A percentile compares a stretch with the other conserved stretches of the same genome.
phyloP scores from a whole-genome alignment of 331 rosid species.

The Phaseolus coccineus region DNA sequence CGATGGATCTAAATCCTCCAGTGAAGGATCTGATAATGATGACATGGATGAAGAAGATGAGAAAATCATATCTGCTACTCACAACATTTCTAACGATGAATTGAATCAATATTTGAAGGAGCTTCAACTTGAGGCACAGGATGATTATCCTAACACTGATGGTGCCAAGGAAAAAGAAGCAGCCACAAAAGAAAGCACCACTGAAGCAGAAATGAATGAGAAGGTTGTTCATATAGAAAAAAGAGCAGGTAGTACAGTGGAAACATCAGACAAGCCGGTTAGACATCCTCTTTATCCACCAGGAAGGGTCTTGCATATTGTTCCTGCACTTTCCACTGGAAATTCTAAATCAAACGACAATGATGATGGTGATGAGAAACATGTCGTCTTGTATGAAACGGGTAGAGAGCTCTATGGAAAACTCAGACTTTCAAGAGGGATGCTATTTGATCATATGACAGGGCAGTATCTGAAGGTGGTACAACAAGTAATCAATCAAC shows the following conservation, averaged over 20 bases:
- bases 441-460: conserved; percentile 81
- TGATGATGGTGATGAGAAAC: background rate
- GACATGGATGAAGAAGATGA: background rate
- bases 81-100: background rate
- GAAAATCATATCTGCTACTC: background rate
- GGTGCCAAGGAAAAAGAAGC: background rate
- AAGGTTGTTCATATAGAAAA: background rate
- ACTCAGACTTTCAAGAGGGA: conserved; percentile 75
- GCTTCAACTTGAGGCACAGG: background rate
- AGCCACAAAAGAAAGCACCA: background rate
- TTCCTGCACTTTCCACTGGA: background rate
- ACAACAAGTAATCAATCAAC: conserved; percentile 59
- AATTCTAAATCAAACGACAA: too few species aligned
- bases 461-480: conserved; percentile 71
- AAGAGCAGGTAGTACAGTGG: background rate
- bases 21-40: background rate
- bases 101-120: background rate
- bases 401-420: conserved; percentile 45
- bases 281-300: background rate
- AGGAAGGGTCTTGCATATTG: conserved; percentile 3
- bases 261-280: background rate
- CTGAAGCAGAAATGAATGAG: too few species aligned
- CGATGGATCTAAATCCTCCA: background rate
- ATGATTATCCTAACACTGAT: background rate
- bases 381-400: background rate